These are phyloP conservation scores for Suillus ampliporus DNA, from an alignment of 768 basidiomycete species.

Conservation along the genomic window DNA sequence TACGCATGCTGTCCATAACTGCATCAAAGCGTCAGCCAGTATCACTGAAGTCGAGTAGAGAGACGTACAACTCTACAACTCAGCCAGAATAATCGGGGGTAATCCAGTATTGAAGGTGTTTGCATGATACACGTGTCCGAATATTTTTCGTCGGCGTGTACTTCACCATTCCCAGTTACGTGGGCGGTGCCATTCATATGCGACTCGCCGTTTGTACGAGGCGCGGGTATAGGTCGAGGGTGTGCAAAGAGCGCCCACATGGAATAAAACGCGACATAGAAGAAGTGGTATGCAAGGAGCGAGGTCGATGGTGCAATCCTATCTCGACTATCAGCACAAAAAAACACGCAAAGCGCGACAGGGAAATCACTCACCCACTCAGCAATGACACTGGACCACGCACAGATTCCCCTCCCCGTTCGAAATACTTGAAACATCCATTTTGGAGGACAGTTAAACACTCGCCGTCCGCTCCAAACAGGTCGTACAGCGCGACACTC, in stretches of 20 bases:
- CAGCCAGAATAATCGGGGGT: too few relatives aligned
- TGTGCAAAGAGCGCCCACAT: slow-evolving; percentile 89
- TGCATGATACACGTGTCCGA: slow-evolving; percentile 45
- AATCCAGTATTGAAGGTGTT: slow-evolving; percentile 52
- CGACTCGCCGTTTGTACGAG: slow-evolving; percentile 24
- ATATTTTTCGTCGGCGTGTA: neutral
- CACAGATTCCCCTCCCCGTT: slow-evolving; percentile 87
- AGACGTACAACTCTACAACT: too few relatives aligned
- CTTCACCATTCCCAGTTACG: neutral
- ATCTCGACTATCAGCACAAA: slow-evolving; percentile 10
- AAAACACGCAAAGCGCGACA: neutral
- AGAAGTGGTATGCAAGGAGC: slow-evolving; percentile 90
- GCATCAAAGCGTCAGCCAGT: too few relatives aligned
- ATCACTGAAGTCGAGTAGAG: too few relatives aligned
- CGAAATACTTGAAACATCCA: slow-evolving; percentile 98
- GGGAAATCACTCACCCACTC: slow-evolving; percentile 65
- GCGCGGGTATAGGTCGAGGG: slow-evolving; percentile 44
- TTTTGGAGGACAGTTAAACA: slow-evolving; percentile 67
- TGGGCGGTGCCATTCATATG: neutral
- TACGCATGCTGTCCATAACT: too few relatives aligned
- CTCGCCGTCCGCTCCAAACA: slow-evolving; percentile 94
- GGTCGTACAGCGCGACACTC: slow-evolving; percentile 89
- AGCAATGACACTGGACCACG: slow-evolving; percentile 89
- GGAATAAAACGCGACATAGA: slow-evolving; percentile 93
- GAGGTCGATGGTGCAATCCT: slow-evolving; percentile 81